Evolutionary conservation across 208 protist genomes (phyloP).

Genomic region (Leishmania gerbilli): DNA sequence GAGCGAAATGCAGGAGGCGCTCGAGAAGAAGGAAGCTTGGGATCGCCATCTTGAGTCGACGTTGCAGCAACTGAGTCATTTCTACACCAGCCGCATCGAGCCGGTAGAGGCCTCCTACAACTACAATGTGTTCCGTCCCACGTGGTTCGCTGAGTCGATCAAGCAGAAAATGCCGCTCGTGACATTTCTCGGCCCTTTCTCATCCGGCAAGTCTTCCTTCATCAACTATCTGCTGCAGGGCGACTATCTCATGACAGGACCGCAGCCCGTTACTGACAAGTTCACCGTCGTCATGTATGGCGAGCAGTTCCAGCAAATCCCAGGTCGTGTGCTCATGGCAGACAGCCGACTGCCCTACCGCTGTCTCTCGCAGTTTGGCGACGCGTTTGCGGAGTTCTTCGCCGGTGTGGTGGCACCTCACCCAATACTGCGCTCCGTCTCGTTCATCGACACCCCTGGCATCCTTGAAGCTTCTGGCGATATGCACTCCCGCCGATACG

Average conservation of each 20-base stretch:
- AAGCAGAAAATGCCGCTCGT: constrained; percentile 80
- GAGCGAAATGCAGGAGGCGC: neutral
- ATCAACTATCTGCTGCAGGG: constrained; percentile 93
- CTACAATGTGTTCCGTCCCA: constrained; percentile 66
- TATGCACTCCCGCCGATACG: constrained; percentile 65
- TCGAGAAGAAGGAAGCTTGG: constrained; percentile 51
- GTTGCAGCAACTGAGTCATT: constrained; percentile 45
- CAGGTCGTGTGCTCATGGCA: constrained; percentile 87
- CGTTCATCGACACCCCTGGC: constrained; percentile 97
- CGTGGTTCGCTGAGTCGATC: constrained; percentile 74
- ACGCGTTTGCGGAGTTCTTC: constrained; percentile 89
- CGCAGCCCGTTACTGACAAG: constrained; percentile 95
- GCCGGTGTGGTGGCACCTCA: constrained; percentile 68
- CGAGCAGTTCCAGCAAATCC: constrained; percentile 71
- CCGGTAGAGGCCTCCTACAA: constrained; percentile 72
- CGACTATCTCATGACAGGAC: constrained; percentile 88
- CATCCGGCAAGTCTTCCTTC: constrained; percentile 94
- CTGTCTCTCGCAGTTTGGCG: constrained; percentile 87
- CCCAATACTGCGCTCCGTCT: constrained; percentile 92
- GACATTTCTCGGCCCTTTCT: constrained; percentile 90
- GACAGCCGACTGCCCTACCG: constrained; percentile 90
- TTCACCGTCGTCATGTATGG: constrained; percentile 96
- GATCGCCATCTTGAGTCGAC: constrained; percentile 66
- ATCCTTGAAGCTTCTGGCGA: constrained; percentile 93
- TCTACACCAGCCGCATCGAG: constrained; percentile 62